Conservation (phyloP, 2,329 filamentous ascomycete genomes). For the Pestalotiopsis sp. region DNA sequence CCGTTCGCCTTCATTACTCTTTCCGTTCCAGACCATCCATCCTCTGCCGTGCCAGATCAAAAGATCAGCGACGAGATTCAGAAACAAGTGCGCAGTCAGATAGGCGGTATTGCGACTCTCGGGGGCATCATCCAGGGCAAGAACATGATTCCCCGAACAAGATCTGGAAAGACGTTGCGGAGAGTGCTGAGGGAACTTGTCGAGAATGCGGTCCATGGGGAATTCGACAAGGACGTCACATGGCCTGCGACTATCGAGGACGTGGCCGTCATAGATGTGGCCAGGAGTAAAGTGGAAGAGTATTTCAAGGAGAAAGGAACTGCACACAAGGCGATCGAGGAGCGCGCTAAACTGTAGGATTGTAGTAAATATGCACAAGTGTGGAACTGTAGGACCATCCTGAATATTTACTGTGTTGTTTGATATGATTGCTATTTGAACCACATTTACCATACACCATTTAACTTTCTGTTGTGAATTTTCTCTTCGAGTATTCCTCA, state of each 20-base stretch:
- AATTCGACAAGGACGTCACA: constrained; percentile 72
- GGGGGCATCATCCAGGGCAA: constrained; percentile 85
- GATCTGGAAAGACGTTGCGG: constrained; percentile 88
- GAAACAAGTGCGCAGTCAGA: constrained; percentile 72
- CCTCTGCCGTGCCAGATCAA: constrained; percentile 51
- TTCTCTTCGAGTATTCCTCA: no score
- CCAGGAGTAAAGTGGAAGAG: constrained; percentile 69
- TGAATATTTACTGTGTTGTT: no score
- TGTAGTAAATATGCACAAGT: not conserved
- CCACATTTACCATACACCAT: no score
- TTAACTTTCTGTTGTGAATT: no score
- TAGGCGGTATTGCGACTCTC: constrained; percentile 84
- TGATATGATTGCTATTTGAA: no score
- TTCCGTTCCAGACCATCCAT: constrained; percentile 48
- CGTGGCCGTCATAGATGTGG: constrained; percentile 71
- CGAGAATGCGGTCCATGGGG: constrained; percentile 77
- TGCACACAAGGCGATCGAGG: constrained; percentile 46
- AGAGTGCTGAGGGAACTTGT: constrained; percentile 81
- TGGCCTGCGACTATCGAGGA: constrained; percentile 90
- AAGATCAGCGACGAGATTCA: constrained; percentile 67
- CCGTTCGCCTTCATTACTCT: constrained; percentile 85
- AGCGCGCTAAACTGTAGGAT: constrained; percentile 6
- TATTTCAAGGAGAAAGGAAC: constrained; percentile 67
- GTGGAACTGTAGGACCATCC: not conserved
- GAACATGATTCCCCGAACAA: constrained; percentile 88